Conservation (phyloP, 768 basidiomycete species). For the Sporobolomyces roseus region DNA sequence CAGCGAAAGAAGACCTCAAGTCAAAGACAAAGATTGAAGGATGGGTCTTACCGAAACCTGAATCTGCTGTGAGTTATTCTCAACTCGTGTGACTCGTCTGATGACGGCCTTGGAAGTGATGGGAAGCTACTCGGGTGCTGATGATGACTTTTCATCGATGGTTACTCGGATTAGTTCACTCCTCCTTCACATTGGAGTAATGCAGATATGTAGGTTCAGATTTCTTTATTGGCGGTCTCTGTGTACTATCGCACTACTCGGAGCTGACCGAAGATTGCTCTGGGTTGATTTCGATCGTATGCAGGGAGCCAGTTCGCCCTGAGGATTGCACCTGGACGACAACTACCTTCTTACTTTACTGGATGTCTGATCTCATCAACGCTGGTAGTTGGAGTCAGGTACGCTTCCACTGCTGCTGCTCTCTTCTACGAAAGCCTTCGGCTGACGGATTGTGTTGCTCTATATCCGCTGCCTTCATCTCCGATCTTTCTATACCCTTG, state of each 20-base stretch:
- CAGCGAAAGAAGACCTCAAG: constrained; percentile 14
- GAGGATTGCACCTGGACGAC: constrained; percentile 17
- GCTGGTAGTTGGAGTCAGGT: constrained; percentile 14
- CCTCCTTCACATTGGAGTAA: constrained; percentile 15
- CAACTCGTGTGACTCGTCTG: neutral
- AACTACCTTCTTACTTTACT: constrained; percentile 10
- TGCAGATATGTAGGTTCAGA: no score
- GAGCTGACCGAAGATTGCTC: no score
- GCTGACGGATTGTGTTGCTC: neutral
- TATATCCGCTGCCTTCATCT: neutral
- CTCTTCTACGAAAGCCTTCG: no score
- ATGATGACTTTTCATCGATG: no score
- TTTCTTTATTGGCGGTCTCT: no score
- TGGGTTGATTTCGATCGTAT: no score
- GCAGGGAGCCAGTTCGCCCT: constrained; percentile 10
- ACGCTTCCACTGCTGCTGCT: neutral
- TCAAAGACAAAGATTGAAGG: neutral
- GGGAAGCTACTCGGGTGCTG: no score
- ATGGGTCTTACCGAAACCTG: constrained; percentile 16
- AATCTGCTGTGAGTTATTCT: constrained; percentile 21
- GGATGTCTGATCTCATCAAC: constrained; percentile 22
- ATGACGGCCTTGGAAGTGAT: no score
- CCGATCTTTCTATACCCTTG: neutral
- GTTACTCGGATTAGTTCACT: no score
- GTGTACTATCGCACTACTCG: no score